Conservation (phyloP, 345 rosid genomes). For the Balakata baccata region DNA sequence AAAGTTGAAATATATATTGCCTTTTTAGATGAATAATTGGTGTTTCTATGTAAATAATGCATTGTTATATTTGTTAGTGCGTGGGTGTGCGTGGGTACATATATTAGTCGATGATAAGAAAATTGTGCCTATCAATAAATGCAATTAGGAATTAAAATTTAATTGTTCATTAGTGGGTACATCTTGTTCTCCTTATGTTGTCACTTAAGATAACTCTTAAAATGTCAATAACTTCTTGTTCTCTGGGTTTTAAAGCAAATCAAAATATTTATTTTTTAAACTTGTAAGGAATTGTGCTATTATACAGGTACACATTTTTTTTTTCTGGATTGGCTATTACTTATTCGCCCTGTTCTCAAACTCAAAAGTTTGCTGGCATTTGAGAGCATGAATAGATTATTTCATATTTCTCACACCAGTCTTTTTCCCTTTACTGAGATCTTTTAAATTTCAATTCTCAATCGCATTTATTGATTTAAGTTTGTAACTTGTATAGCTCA, state of each 20-base stretch:
- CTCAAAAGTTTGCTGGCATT: neutral
- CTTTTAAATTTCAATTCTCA: neutral
- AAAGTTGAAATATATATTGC: neutral
- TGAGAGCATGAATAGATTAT: neutral
- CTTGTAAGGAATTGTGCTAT: neutral
- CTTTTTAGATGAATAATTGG: neutral
- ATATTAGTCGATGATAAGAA: neutral
- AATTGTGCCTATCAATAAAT: neutral
- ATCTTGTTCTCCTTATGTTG: neutral
- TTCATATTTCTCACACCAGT: neutral
- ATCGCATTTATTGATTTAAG: slow-evolving; percentile 9
- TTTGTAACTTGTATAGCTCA: neutral
- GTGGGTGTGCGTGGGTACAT: neutral
- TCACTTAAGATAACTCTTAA: neutral
- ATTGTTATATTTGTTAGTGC: neutral
- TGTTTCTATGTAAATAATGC: neutral
- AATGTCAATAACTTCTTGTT: neutral
- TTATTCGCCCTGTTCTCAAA: neutral
- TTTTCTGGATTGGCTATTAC: neutral
- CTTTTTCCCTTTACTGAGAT: neutral
- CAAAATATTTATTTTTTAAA: neutral
- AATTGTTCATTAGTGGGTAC: neutral
- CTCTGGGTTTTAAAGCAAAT: neutral
- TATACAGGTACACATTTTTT: neutral
- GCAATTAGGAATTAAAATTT: neutral